Conservation (phyloP, 441 rosid species). For the Euphorbia corollata region DNA sequence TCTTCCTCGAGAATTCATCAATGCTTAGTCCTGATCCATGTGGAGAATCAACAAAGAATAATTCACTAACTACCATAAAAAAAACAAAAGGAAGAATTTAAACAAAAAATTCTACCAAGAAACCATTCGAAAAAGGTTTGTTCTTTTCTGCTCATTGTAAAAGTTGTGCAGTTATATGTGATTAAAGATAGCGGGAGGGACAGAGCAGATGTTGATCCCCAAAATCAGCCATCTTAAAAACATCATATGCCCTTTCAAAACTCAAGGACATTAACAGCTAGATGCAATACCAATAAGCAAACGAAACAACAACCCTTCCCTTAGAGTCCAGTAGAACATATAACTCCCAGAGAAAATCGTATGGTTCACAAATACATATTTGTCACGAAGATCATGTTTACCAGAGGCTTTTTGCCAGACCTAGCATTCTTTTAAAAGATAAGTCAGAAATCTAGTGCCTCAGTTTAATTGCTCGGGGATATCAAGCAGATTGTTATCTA, state of each 20-base stretch:
- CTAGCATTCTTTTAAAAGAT: no score
- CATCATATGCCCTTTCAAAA: neutral
- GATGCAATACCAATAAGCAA: neutral
- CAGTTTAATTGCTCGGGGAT: no score
- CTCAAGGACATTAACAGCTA: neutral
- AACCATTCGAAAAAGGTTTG: no score
- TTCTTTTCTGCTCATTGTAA: neutral
- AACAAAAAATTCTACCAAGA: no score
- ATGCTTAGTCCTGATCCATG: conserved; percentile 48
- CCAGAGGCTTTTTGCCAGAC: neutral
- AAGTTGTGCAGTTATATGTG: no score
- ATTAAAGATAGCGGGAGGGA: neutral
- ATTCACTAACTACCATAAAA: neutral
- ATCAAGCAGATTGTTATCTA: no score
- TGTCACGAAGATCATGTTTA: neutral
- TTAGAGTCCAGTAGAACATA: no score
- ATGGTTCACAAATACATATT: neutral
- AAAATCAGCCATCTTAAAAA: neutral
- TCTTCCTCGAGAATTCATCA: conserved; percentile 83
- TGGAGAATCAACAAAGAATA: no score
- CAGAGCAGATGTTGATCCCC: neutral
- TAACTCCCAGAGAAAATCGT: neutral
- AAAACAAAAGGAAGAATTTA: no score
- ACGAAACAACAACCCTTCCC: no score
- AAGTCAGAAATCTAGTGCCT: no score